Base-by-base conservation (phyloP, 108 stramenopile species). In the Nitzschia sp. region DNA sequence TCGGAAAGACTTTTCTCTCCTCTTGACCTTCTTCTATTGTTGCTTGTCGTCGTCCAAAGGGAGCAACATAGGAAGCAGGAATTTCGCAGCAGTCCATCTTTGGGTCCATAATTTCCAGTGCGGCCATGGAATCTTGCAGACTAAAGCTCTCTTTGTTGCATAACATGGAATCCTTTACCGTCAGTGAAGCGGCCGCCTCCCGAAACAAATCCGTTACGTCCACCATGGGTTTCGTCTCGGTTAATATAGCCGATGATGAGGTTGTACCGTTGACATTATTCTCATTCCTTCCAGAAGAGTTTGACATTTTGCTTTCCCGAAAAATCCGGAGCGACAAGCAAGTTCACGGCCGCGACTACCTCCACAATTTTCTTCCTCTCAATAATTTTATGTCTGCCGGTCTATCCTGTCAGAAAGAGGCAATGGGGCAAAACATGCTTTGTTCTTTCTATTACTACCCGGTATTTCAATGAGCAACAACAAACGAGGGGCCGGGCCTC, bases 31-130 rank as follows among this genome's bases (percentile, higher is more conserved):
- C 30, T 33, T 54, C 55, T n/a, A 9, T 21, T 46, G 26, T 23
- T 71, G 19, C 18, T 4, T 6, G 51, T 4, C 56, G 56, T 4
- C 56, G 56, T 61, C 60, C 49, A 13, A 54, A 42, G 18, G 46
- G 57, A 29, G 49, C 35, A 18, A 69, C 58, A 31, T 64, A 62
- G 45, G 70, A 60, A n/a, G 69, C 48, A 18, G 89, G 84, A 62
- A 92, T 75, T 65, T 92, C 88, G 68, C 91, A 91, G 66, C 89
- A 89, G 76, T 97, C 96, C 95, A 96, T 95, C 56, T 91, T 91
- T n/a, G 66, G 56, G 54, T 97, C 95, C 74, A 92, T 87, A 4
- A 97, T 36, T 71, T 97, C 95, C 31, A 93, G 72, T 4, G 96
- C 96, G 1, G 92, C 79, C 96, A 97, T 97, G 79, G 95, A 88